Conservation (phyloP, 1,284 basidiomycete species). For the Trichosporon inkin region DNA sequence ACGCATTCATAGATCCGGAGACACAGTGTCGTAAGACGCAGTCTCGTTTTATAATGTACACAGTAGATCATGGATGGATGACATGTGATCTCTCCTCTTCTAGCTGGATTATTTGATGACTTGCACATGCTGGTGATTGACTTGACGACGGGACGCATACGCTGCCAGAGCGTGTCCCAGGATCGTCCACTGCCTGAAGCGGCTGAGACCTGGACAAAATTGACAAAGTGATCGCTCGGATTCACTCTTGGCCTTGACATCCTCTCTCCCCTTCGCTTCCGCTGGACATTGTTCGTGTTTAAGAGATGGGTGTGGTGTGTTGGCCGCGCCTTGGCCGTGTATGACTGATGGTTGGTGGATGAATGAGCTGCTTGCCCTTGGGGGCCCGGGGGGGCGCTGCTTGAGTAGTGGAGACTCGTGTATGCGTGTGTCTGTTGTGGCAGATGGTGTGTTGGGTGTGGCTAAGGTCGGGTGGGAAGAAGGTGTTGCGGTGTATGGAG, state of each 20-base stretch:
- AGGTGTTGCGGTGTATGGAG: not conserved
- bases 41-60: not conserved
- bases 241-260: not conserved
- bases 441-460: no score
- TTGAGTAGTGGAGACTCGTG: not conserved
- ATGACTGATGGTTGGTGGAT: not conserved
- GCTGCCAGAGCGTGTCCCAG: not conserved
- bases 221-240: no score
- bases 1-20: conserved; percentile 6
- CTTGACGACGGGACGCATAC: not conserved
- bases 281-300: conserved; percentile 1
- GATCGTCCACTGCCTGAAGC: no score
- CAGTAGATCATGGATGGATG: not conserved
- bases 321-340: not conserved
- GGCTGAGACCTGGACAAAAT: no score
- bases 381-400: not conserved
- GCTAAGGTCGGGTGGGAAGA: not conserved
- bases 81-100: not conserved
- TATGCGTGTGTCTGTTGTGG: not conserved
- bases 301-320: not conserved
- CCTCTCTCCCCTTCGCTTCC: not conserved
- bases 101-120: not conserved
- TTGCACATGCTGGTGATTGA: conserved; percentile 3
- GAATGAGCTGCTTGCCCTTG: no score
- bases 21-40: not conserved